Base-by-base conservation (phyloP, 2,329 filamentous ascomycete species). In the Nothomitra cinnamomea region DNA sequence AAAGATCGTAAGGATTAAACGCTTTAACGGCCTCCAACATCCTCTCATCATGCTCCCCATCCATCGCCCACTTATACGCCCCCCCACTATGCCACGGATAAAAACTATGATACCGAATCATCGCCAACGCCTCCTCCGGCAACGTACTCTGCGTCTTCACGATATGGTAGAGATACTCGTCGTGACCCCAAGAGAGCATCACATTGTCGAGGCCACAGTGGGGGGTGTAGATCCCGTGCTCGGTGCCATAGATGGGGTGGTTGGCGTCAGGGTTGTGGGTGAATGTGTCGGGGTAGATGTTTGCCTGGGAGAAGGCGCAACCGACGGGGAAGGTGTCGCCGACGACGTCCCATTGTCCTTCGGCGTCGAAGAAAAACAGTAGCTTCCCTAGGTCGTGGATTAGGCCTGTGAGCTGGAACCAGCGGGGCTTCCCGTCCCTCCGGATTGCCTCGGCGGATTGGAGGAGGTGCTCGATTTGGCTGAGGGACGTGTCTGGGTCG, bases 81-180 rank as follows among this genome's bases (percentile, higher is more conserved):
- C 82, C 83, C 66, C 83, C 82, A 57, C 75, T 79, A 69, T 94
- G 88, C 88, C 87, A 95, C 15, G 88, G 83, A 69, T 95, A 95
- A 70, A 94, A 94, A 4, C 82, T 87, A 70, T 95, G 88, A 69
- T 94, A 94, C 54, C 88, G 75, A 65, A 95, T 92, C 86, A 95
- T 94, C 56, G 87, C 88, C 10, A 95, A 75, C 0, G 83, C 85
- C 74, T 94, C 87, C 48, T 77, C 74, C 0, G 88, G 88, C 43
- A 95, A 74, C 0, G 72, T 83, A 50, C 78, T 83, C 72, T 94
- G 87, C 58, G 85, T 82, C 72, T 87, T 88, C 68, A 85, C 80
- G 57, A 94, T 82, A 62, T 87, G 82, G 72, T 94, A 95, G 48
- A 90, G 73, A 68, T 88, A 89, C 70, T 90, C 85, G 65, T 90